Evolutionary conservation across 1,139 yeast species (phyloP), one percentile per base, ranked within the genome.

Genomic region (Pichia sp.): DNA sequence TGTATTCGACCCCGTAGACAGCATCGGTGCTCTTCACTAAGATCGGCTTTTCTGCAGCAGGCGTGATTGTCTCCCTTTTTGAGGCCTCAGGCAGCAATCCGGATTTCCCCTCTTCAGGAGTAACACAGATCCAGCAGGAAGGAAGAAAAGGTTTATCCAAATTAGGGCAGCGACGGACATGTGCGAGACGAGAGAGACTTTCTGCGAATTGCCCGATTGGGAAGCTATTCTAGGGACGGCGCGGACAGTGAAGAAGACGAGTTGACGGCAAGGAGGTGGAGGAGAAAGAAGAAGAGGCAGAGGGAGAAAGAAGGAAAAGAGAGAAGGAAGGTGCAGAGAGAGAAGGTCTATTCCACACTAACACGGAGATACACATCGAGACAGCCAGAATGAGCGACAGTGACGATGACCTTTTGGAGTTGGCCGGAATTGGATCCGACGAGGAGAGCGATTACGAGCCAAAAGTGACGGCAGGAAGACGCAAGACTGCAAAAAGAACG

Each of bases 381-480:
- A n/a, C n/a, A n/a, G 10, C 11, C 29, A 38, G 15, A 5, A 57
- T 54, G 57, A 57, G 57, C 46, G 93, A 86, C 70, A 80, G 87
- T 67, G 95, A 87, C 67, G 97, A 90, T 68, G 97, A 90, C 77
- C 81, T 90, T 72, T 79, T 90, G 68, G 97, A 96, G 7, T 79
- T 90, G 62, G 97, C 97, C 41, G 96, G 95, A 55, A 89, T 85
- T 38, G 87, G 79, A 19, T 64, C 70, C 1, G 70, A 61, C 10
- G 67, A 59, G 52, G 72, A 66, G 44, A 63, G 65, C 45, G 69
- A 62, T 36, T 64, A 65, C 51, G 70, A 65, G 53, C 68, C 69
- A 51, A 67, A 60, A 45, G 59, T 61, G 45, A 56, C 64, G 11
- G 53, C 61, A 15, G 41, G 58, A 1, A 62, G 60, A 48, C 52